These are phyloP conservation scores for Phaeotremella fagi DNA, from an alignment of 768 basidiomycete species.

Conservation along the genomic window DNA sequence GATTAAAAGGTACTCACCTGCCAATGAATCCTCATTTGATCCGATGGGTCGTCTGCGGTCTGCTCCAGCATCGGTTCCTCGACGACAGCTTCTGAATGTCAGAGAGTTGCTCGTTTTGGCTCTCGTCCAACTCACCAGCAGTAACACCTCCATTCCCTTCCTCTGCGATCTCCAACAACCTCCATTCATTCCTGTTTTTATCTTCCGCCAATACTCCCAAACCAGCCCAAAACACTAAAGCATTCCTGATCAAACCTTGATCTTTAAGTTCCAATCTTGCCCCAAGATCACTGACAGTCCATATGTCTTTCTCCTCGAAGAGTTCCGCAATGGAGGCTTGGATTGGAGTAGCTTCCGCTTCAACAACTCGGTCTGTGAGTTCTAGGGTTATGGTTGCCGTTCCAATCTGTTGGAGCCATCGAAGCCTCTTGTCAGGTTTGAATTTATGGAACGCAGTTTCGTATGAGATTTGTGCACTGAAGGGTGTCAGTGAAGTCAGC, in stretches of 20 bases:
- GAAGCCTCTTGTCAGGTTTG: conserved; percentile 87
- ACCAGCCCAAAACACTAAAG: conserved; percentile 76
- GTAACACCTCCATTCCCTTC: conserved; percentile 28
- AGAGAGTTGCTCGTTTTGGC: conserved; percentile 1
- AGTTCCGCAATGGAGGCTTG: conserved; percentile 63
- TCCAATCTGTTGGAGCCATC: conserved; percentile 85
- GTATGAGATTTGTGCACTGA: conserved; percentile 70
- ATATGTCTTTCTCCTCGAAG: conserved; percentile 20
- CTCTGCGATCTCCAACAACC: conserved; percentile 36
- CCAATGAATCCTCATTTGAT: conserved; percentile 85
- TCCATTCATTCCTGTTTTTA: conserved; percentile 26
- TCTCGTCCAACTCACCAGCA: conserved; percentile 7
- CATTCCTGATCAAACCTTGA: conserved; percentile 62
- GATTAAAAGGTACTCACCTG: conserved; percentile 55
- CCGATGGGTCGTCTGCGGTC: conserved; percentile 69
- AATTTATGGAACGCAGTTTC: conserved; percentile 69
- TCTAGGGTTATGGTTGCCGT: conserved; percentile 74
- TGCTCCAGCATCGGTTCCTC: conserved; percentile 56
- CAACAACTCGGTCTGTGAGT: conserved; percentile 71
- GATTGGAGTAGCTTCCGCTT: conserved; percentile 72
- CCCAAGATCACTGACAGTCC: conserved; percentile 68
- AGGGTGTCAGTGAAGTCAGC: neutral
- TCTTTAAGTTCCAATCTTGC: conserved; percentile 63
- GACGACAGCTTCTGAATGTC: conserved; percentile 18
- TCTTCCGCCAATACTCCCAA: conserved; percentile 75